These are phyloP conservation scores for Fennellomyces sp. DNA, from an alignment of 371 early-diverging fungal species.

Conservation along the genomic window DNA sequence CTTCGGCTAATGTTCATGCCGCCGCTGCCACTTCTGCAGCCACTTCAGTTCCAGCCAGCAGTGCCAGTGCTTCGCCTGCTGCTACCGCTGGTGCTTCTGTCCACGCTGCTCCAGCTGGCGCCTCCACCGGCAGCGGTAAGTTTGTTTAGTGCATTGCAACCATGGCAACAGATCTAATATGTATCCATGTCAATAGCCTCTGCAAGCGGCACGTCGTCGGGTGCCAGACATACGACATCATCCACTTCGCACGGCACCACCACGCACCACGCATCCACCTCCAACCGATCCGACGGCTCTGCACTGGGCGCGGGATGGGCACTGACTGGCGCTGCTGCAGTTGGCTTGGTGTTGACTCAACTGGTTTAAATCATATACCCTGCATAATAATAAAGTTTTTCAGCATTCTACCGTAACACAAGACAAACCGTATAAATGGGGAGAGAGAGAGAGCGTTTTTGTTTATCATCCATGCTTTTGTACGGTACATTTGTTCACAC, in stretches of 20 bases:
- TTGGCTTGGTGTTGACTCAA: background rate
- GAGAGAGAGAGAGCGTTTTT: background rate
- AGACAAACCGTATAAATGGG: background rate
- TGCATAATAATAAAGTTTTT: background rate
- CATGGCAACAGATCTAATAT: no score
- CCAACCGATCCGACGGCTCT: background rate
- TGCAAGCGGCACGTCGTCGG: no score
- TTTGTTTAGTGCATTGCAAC: no score
- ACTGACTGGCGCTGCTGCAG: background rate
- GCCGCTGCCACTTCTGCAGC: background rate
- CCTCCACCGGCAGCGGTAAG: background rate
- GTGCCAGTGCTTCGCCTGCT: background rate
- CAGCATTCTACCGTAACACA: background rate
- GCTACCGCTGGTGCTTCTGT: background rate
- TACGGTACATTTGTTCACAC: constrained; percentile 16
- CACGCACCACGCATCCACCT: background rate
- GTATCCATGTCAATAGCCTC: no score
- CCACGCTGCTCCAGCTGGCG: background rate
- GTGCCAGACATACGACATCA: background rate
- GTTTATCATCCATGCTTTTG: background rate
- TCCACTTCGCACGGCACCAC: background rate
- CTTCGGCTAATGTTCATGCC: background rate
- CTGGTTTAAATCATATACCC: no score
- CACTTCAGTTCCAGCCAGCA: background rate
- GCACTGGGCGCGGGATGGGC: background rate